Evolutionary conservation across 495 filamentous ascomycete species (phyloP), one percentile per base, ranked within the genome.

Genomic region (Hyaloscypha variabilis): DNA sequence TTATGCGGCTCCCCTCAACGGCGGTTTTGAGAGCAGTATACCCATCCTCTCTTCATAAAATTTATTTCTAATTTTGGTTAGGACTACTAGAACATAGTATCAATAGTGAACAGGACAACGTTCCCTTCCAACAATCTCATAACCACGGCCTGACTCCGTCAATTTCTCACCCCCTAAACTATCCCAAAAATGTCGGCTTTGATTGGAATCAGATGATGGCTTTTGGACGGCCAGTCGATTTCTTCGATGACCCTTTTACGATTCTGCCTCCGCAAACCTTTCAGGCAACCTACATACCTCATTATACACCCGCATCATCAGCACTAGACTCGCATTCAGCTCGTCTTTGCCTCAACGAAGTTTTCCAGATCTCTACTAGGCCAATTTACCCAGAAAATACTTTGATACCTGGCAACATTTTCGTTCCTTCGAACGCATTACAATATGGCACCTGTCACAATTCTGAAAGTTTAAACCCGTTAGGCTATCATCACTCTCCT

Each of bases 21-120:
- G 52, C 26, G 25, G 21, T 23, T 55, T 6, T 17, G 17, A 28
- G 6, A 25, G 25, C 25, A 28, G 52, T 55, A 55, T 55, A 23
- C 28, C 28, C 2, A 2, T 55, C 21, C 52, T 17, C 6, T 55
- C 6, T 55, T n/a, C 6, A 5, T 14, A 55, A n/a, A 25, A 23
- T n/a, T 28, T 14, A 28, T 25, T 55, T 4, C 25, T 55, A 17
- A 55, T 55, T 55, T 55, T 55, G 52, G 25, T 6, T 55, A 55
- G 52, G 52, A 23, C 52, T 25, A 26, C 52, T 55, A 23, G 52
- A 55, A 55, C 52, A 24, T 55, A 17, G 25, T 28, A 17, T 55
- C 17, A 25, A 6, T 17, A 25, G 28, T 23, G 17, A 55, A 28
- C 52, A 25, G 5, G 52, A 55, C 17, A 55, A 25, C 52, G 5